A percentile compares a stretch with the other conserved stretches of the same genome.
phyloP scores from a whole-genome alignment of 108 stramenopile species.

The Nitzschia inconspicua region DNA sequence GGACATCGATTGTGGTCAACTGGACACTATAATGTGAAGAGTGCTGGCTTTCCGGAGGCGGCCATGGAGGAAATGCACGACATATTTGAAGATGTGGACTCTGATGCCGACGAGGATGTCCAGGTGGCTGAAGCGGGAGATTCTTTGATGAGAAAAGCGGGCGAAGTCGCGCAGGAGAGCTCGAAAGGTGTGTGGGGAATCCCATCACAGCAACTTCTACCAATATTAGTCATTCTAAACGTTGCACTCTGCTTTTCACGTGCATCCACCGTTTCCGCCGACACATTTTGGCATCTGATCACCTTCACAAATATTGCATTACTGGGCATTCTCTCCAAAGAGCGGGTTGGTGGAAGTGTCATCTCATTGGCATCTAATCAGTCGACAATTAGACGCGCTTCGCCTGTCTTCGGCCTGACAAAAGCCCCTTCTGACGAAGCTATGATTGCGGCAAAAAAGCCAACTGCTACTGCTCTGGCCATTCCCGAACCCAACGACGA shows the following conservation, averaged over 20 bases:
- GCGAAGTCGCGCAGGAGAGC: neutral
- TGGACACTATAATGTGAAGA: conserved; percentile 30
- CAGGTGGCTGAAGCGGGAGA: conserved; percentile 2
- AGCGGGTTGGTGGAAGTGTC: conserved; percentile 13
- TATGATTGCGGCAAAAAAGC: neutral
- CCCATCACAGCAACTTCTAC: conserved; percentile 4
- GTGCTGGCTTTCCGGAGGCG: conserved; percentile 3
- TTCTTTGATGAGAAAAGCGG: neutral
- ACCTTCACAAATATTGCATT: conserved; percentile 52
- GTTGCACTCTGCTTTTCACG: conserved; percentile 41
- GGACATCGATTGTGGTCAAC: conserved; percentile 42
- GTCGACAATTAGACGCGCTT: no score
- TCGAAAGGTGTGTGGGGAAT: conserved; percentile 9
- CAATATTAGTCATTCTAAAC: conserved; percentile 34
- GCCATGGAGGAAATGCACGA: conserved; percentile 6
- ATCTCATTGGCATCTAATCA: no score
- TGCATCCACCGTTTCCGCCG: conserved; percentile 33
- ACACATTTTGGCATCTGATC: conserved; percentile 59
- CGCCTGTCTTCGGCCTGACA: neutral
- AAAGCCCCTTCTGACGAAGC: neutral
- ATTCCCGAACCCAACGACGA: neutral
- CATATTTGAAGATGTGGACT: conserved; percentile 3
- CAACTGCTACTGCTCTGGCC: neutral
- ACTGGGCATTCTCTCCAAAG: conserved; percentile 34
- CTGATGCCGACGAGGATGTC: conserved; percentile 4